phyloP scores from a whole-genome alignment of 2,329 filamentous ascomycete species.

The Nigrospora sphaerica region DNA sequence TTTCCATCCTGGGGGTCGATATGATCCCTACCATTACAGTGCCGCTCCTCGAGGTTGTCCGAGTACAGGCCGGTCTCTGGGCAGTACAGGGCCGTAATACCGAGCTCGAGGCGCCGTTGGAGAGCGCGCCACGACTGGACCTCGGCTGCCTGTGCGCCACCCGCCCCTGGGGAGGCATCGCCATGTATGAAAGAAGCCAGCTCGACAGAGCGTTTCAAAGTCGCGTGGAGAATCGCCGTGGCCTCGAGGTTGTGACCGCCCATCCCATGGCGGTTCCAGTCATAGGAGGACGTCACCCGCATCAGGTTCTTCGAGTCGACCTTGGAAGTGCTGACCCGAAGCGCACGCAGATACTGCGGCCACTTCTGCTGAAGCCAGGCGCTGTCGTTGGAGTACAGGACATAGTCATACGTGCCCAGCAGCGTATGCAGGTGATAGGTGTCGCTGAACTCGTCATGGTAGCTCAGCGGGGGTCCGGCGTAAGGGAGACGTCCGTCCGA shows the following conservation, averaged over 20 bases:
- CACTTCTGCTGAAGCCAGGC: conserved; percentile 23
- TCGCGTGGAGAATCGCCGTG: conserved; percentile 45
- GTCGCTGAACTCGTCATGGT: conserved; percentile 22
- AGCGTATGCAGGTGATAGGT: conserved; percentile 48
- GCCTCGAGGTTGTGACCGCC: conserved; percentile 44
- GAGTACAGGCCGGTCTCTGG: conserved; percentile 7
- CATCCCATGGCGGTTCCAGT: conserved; percentile 45
- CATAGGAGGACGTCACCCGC: conserved; percentile 38
- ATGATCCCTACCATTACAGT: conserved; percentile 19
- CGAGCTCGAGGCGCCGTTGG: conserved; percentile 8
- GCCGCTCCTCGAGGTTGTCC: conserved; percentile 8
- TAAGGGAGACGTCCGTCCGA: conserved; percentile 40
- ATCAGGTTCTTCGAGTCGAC: conserved; percentile 32
- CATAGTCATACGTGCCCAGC: conserved; percentile 49
- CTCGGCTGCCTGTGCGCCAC: not conserved
- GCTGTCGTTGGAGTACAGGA: conserved; percentile 43
- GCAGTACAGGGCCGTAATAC: conserved; percentile 15
- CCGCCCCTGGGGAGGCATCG: not conserved
- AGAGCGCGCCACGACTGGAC: conserved; percentile 7
- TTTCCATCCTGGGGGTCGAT: conserved; percentile 12
- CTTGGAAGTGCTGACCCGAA: conserved; percentile 23
- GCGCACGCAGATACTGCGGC: conserved; percentile 21
- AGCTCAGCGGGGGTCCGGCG: conserved; percentile 34
- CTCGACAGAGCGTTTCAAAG: conserved; percentile 36
- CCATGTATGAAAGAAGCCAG: conserved; percentile 38